Evolutionary conservation across 225 moss, liverwort and hornwort genomes (phyloP).

Genomic region (Anthoceros angustus): DNA sequence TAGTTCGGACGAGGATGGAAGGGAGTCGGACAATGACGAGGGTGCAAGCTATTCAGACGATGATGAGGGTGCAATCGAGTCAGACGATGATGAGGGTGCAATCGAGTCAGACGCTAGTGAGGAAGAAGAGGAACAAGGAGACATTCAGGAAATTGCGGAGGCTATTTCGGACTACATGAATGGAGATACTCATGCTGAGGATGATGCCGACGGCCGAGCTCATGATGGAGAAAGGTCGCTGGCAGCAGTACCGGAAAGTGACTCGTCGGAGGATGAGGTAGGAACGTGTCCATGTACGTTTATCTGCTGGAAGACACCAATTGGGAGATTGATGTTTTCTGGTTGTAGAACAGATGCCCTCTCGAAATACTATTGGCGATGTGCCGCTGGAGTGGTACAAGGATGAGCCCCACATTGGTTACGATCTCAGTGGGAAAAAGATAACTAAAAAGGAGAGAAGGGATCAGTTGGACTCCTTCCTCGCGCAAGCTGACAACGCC

Average conservation of each 20-base stretch:
- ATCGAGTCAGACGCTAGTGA: constrained; percentile 20
- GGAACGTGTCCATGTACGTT: not conserved
- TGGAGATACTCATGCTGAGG: constrained; percentile 7
- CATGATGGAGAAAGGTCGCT: constrained; percentile 9
- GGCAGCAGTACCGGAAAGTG: constrained; percentile 42
- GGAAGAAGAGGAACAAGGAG: too few species aligned
- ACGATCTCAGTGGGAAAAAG: constrained; percentile 60
- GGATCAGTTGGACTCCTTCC: constrained; percentile 75
- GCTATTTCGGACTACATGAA: constrained; percentile 29
- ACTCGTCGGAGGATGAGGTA: constrained; percentile 62
- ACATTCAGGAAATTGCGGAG: constrained; percentile 11
- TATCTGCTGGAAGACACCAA: constrained; percentile 13
- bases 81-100: constrained; percentile 21
- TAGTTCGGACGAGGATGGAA: too few species aligned
- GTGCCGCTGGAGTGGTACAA: constrained; percentile 93
- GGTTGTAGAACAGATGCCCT: constrained; percentile 33
- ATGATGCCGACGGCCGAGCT: constrained; percentile 9
- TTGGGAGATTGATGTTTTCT: constrained; percentile 17
- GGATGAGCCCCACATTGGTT: constrained; percentile 92
- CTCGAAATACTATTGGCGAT: constrained; percentile 79
- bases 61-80: constrained; percentile 18
- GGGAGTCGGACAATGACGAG: constrained; percentile 12
- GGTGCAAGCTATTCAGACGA: constrained; percentile 41
- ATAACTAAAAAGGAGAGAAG: constrained; percentile 57
- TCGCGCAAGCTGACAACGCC: constrained; percentile 61